Percentiles rank a stretch among this genome's conserved stretches.
phyloP scores from a whole-genome alignment of 2,329 filamentous ascomycete genomes.

The Phyllosticta citribraziliensis region DNA sequence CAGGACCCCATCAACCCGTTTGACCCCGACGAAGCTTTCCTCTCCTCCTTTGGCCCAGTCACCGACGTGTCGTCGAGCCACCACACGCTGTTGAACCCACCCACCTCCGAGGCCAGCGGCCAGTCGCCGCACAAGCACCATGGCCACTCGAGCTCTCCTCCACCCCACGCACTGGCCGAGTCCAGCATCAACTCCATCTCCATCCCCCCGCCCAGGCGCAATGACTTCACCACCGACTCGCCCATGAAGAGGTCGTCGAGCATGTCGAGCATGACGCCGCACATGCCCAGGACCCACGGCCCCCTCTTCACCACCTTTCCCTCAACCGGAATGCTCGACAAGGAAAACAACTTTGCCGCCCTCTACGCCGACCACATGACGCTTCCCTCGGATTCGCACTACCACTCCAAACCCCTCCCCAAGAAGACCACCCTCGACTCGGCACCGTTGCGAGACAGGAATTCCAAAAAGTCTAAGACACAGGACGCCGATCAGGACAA shows the following conservation, averaged over 20 bases:
- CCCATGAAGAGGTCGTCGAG: constrained; percentile 51
- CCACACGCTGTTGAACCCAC: constrained; percentile 59
- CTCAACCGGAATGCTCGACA: constrained; percentile 35
- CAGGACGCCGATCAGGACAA: constrained; percentile 37
- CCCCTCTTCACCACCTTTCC: constrained; percentile 45
- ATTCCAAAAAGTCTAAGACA: constrained; percentile 57
- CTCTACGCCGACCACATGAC: constrained; percentile 21
- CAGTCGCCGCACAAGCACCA: constrained; percentile 61
- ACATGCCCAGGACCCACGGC: constrained; percentile 34
- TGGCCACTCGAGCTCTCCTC: constrained; percentile 49
- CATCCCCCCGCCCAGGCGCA: constrained; percentile 54
- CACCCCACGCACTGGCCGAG: constrained; percentile 47
- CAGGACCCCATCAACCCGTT: constrained; percentile 42
- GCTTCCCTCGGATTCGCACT: constrained; percentile 38
- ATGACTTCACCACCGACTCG: constrained; percentile 52
- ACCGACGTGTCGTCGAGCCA: constrained; percentile 42
- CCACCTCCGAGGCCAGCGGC: constrained; percentile 40
- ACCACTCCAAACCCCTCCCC: constrained; percentile 33
- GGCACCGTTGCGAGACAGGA: constrained; percentile 60
- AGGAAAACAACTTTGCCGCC: constrained; percentile 34
- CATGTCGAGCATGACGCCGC: constrained; percentile 19
- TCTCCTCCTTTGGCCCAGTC: constrained; percentile 35
- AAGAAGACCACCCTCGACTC: constrained; percentile 63
- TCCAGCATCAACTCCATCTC: constrained; percentile 57
- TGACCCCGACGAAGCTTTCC: constrained; percentile 39